These are phyloP conservation scores for Pythium oligandrum DNA, from an alignment of 352 stramenopile species.

Conservation along the genomic window DNA sequence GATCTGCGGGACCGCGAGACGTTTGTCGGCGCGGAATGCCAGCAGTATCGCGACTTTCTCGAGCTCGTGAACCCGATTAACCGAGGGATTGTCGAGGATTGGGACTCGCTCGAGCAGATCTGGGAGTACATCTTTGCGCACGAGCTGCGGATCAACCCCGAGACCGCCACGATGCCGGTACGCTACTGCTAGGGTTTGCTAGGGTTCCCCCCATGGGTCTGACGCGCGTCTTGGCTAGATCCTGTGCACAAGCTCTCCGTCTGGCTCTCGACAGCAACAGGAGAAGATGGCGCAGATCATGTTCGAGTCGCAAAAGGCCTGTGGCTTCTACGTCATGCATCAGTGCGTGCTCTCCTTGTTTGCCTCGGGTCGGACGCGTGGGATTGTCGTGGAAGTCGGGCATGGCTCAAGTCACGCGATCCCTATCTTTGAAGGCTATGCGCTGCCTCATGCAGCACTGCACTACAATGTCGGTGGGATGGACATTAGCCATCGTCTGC, in stretches of 20 bases:
- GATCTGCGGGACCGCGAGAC: conserved; percentile 69
- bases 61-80: conserved; percentile 74
- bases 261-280: conserved; percentile 58
- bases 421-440: conserved; percentile 83
- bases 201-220: not conserved
- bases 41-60: conserved; percentile 63
- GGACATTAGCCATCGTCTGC: conserved; percentile 72
- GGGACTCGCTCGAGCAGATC: conserved; percentile 80
- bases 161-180: conserved; percentile 61
- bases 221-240: conserved; percentile 24
- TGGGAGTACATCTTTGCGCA: conserved; percentile 84
- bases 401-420: conserved; percentile 83
- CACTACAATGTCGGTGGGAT: conserved; percentile 63
- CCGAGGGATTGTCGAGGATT: conserved; percentile 75
- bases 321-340: conserved; percentile 85
- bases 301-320: conserved; percentile 79
- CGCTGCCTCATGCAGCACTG: conserved; percentile 67
- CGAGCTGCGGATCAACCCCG: conserved; percentile 70
- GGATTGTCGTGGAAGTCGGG: conserved; percentile 83
- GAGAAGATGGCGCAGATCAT: conserved; percentile 81
- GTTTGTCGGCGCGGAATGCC: conserved; percentile 60
- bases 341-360: conserved; percentile 83
- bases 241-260: conserved; percentile 59
- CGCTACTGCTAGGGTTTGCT: not conserved
- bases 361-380: conserved; percentile 78